phyloP scores from a whole-genome alignment of 1,139 yeast species.

The Fermentozyma sake region DNA sequence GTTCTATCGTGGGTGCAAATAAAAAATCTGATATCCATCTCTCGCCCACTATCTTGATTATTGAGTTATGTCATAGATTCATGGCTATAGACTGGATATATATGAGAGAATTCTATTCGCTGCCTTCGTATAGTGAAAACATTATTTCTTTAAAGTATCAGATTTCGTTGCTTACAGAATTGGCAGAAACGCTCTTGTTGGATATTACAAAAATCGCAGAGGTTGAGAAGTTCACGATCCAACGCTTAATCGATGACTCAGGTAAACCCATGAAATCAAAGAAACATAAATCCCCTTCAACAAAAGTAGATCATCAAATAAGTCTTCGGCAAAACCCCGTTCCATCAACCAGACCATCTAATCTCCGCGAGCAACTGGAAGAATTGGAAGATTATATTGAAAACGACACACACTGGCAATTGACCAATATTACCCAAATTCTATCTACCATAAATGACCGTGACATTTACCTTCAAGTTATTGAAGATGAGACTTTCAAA shows the following conservation, averaged over 20 bases:
- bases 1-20: slow-evolving; percentile 5
- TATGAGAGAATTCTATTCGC: slow-evolving; percentile 9
- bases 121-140: slow-evolving; percentile 1
- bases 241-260: slow-evolving; percentile 2
- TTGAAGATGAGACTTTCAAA: slow-evolving; percentile 19
- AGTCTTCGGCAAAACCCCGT: neutral
- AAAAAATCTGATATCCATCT: slow-evolving; percentile 6
- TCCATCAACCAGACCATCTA: too few species aligned
- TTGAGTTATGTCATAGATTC: slow-evolving; percentile 10
- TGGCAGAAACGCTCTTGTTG: slow-evolving; percentile 10
- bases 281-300: neutral
- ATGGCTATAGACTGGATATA: slow-evolving; percentile 7
- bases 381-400: slow-evolving; percentile 1
- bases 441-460: slow-evolving; percentile 9
- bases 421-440: slow-evolving; percentile 5
- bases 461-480: slow-evolving; percentile 13
- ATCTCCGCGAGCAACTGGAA: too few species aligned
- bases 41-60: slow-evolving; percentile 7
- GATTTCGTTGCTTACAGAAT: slow-evolving; percentile 9
- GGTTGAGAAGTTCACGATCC: slow-evolving; percentile 5
- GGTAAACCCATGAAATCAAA: too few species aligned
- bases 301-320: slow-evolving; percentile 1
- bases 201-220: slow-evolving; percentile 12
- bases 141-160: slow-evolving; percentile 8
- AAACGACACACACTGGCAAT: slow-evolving; percentile 8